Conservation (phyloP, 2,329 filamentous ascomycete species). For the Mariannaea sp. region DNA sequence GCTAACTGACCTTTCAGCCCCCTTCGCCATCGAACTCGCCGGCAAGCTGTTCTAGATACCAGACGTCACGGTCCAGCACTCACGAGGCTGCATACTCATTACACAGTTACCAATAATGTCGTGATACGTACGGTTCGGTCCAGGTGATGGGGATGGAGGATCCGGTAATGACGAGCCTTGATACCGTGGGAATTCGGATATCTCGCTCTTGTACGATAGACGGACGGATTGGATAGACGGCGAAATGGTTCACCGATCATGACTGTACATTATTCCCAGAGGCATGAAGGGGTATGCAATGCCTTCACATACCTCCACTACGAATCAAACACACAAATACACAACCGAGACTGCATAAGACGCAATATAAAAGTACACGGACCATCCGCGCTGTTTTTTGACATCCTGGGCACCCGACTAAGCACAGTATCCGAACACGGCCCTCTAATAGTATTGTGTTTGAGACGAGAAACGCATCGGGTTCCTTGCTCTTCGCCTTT, state of each 20-base stretch:
- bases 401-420: not conserved
- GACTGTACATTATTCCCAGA: slow-evolving; percentile 33
- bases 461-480: not conserved
- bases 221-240: slow-evolving; percentile 25
- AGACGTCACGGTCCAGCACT: not conserved
- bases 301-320: slow-evolving; percentile 22
- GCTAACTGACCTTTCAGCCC: slow-evolving; percentile 48
- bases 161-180: slow-evolving; percentile 11
- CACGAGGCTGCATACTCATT: not conserved
- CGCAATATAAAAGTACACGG: not conserved
- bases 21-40: slow-evolving; percentile 61
- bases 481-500: slow-evolving; percentile 3
- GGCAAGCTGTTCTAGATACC: slow-evolving; percentile 49
- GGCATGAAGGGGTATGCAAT: slow-evolving; percentile 23
- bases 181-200: slow-evolving; percentile 14
- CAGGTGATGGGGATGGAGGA: slow-evolving; percentile 12
- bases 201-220: slow-evolving; percentile 33
- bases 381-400: not conserved
- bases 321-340: slow-evolving; percentile 8
- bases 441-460: not conserved
- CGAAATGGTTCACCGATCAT: slow-evolving; percentile 26
- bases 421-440: slow-evolving; percentile 8
- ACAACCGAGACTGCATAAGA: slow-evolving; percentile 6
- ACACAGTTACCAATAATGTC: slow-evolving; percentile 4
- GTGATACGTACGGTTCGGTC: not conserved